Conservation (phyloP, 2,329 filamentous ascomycete genomes). For the Trichoderma arundinaceum region DNA sequence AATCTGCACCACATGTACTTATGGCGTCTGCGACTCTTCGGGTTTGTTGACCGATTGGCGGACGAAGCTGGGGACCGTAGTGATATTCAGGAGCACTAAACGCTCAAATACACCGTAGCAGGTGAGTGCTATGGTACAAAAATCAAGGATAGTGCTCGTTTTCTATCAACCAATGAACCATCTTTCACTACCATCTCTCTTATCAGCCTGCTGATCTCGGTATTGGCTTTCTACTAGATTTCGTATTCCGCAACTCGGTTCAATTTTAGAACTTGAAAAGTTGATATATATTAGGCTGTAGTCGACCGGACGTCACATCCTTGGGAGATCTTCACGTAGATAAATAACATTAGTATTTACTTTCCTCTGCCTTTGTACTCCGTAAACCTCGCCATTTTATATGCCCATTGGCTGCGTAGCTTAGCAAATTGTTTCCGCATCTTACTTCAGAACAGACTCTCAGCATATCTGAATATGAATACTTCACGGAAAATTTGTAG, state of each 20-base stretch:
- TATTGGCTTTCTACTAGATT: background rate
- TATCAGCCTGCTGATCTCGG: background rate
- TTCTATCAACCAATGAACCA: background rate
- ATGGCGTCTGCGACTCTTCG: conserved; percentile 3
- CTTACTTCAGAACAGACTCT: too few species aligned
- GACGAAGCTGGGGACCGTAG: background rate
- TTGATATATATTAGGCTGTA: too few species aligned
- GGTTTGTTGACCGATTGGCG: background rate
- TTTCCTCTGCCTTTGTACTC: too few species aligned
- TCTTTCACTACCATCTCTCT: background rate
- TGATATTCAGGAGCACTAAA: background rate
- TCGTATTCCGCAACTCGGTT: background rate
- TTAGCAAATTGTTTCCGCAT: too few species aligned
- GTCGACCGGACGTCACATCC: too few species aligned
- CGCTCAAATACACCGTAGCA: background rate
- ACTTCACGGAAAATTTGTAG: too few species aligned
- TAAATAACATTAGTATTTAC: too few species aligned
- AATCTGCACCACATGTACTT: conserved; percentile 37
- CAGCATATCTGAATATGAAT: too few species aligned
- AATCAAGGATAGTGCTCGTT: background rate
- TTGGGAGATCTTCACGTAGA: too few species aligned
- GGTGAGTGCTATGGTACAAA: background rate
- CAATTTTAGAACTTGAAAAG: background rate
- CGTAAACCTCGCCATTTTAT: too few species aligned
- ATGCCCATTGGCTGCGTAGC: too few species aligned